Evolutionary conservation across 305 asterid species (phyloP), one percentile per base, ranked within the genome.

Genomic region (Fraxinus sp.): DNA sequence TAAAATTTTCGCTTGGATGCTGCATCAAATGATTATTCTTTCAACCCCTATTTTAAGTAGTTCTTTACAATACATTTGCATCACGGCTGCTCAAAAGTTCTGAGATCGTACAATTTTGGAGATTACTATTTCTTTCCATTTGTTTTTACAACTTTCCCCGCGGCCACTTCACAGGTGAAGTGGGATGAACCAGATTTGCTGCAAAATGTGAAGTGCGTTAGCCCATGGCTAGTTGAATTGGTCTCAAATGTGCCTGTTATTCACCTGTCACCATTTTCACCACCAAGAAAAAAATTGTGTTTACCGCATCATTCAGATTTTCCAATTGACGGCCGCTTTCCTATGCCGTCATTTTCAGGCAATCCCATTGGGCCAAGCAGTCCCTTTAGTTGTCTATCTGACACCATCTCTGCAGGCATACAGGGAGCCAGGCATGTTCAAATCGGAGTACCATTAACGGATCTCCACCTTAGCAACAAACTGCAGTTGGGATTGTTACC

Each of bases 371-470:
- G 92, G 83, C 91, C 92, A 71, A 89, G 94, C 90, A 91, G 98
- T 90, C 90, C 93, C 80, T 80, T 90, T 44, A 83, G 90, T 84
- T 87, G 92, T 90, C 89, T 87, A 26, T 78, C 94, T 0, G 93
- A 94, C 92, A 89, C 84, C 87, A 77, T 89, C 49, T 72, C 99
- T 93, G 98, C 96, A 90, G 98, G 98, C 97, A 90, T 96, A 92
- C 99, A 96, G 98, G 98, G 98, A 94, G 97, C 99, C 99, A 94
- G 99, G 99, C 99, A 96, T 92, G 93, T 96, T 91, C 94, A 90
- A 91, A 87, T 89, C 84, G 98, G 98, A 93, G 91, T 86, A 80
- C 97, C 92, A 0, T 87, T 91, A 24, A 86, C 84, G 90, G 94
- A 88, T 77, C 97, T 70, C 76, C 44, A 88, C 84, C 88, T 88